A percentile compares a stretch with the other conserved stretches of the same genome.
Conservation (phyloP, 805 yeast species). For the Wickerhamomyces sydowiorum region DNA sequence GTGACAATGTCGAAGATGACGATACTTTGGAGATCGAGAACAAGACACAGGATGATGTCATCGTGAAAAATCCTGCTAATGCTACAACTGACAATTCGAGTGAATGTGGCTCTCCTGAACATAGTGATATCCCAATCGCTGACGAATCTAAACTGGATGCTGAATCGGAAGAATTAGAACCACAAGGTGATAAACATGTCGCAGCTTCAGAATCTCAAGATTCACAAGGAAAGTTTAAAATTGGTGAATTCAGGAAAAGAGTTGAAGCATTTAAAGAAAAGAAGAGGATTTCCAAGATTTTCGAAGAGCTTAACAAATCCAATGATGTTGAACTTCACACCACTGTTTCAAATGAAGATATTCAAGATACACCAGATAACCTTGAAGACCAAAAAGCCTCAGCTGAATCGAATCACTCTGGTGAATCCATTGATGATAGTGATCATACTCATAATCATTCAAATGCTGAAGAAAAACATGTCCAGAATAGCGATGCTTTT, state of each 20-base stretch:
- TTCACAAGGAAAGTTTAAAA: neutral
- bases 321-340: neutral
- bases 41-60: no score
- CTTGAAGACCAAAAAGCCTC: neutral
- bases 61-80: no score
- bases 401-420: neutral
- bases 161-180: no score
- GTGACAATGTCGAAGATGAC: no score
- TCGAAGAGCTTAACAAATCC: neutral
- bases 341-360: neutral
- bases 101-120: no score
- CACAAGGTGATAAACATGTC: neutral
- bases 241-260: neutral
- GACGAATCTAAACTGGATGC: neutral
- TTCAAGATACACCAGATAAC: neutral
- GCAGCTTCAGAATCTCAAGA: neutral
- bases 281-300: neutral
- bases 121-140: no score
- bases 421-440: neutral
- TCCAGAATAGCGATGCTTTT: no score
- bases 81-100: no score
- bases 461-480: neutral
- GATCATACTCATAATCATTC: neutral
- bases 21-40: no score
- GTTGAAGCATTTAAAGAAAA: neutral